These are phyloP conservation scores for Nicotiana otophora DNA, from an alignment of 257 asterid genomes.

Conservation along the genomic window DNA sequence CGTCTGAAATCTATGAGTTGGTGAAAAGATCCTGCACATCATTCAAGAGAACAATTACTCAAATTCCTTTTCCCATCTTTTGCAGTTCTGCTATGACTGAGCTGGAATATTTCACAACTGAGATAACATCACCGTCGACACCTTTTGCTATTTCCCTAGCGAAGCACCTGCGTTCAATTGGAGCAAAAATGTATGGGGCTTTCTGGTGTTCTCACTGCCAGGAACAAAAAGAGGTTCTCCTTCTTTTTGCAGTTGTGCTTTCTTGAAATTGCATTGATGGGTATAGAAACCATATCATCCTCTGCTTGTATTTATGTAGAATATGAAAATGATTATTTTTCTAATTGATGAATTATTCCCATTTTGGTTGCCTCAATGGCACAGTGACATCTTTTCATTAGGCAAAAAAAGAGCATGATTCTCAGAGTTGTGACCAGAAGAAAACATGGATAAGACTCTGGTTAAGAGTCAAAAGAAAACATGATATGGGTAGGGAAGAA, in stretches of 20 bases:
- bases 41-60: not conserved
- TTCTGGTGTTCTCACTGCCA: conserved; percentile 95
- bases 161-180: conserved; percentile 61
- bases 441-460: not conserved
- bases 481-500: not conserved
- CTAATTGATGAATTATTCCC: not conserved
- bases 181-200: conserved; percentile 88
- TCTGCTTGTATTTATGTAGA: not conserved
- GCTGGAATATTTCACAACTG: conserved; percentile 51
- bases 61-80: conserved; percentile 8
- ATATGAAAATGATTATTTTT: not conserved
- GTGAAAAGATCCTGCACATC: not conserved
- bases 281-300: not conserved
- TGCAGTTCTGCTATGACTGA: conserved; percentile 51
- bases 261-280: conserved; percentile 4
- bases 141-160: conserved; percentile 86
- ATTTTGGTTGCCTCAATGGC: not conserved
- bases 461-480: not conserved
- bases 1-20: not conserved
- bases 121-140: conserved; percentile 59
- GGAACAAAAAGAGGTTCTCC: conserved; percentile 74
- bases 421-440: too few relatives aligned
- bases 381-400: not conserved
- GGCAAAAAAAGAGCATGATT: not conserved
- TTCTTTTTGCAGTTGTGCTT: conserved; percentile 5